These are phyloP conservation scores for Diplodia mutila DNA, from an alignment of 2,329 filamentous ascomycete genomes.

Conservation along the genomic window DNA sequence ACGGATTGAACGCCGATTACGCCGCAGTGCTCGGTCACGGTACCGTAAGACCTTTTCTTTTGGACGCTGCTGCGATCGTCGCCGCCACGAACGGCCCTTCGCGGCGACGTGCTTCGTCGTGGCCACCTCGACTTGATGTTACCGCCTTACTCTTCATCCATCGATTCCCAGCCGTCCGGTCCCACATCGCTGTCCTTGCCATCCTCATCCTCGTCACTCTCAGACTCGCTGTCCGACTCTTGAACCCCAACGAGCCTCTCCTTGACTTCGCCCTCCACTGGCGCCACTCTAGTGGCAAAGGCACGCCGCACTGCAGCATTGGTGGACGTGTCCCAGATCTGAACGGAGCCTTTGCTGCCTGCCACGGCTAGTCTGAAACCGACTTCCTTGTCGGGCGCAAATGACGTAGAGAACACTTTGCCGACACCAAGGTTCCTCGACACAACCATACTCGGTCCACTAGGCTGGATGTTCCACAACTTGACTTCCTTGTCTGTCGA, in stretches of 20 bases:
- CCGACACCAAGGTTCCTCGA: constrained; percentile 91
- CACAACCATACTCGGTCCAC: constrained; percentile 86
- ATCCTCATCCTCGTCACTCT: constrained; percentile 49
- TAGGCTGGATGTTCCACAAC: constrained; percentile 86
- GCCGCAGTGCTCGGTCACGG: constrained; percentile 1
- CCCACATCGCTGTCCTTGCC: constrained; percentile 42
- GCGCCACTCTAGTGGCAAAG: constrained; percentile 72
- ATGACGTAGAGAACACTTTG: constrained; percentile 88
- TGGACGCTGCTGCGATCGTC: neutral
- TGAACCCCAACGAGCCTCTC: constrained; percentile 79
- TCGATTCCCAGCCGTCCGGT: constrained; percentile 45
- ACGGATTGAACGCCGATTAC: constrained; percentile 14
- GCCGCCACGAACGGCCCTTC: neutral
- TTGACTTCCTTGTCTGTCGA: constrained; percentile 95
- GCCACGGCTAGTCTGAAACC: constrained; percentile 91
- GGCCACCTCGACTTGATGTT: neutral
- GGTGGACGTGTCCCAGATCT: constrained; percentile 96
- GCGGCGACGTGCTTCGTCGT: neutral
- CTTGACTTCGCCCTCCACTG: constrained; percentile 63
- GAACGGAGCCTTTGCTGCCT: constrained; percentile 88
- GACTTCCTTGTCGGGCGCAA: constrained; percentile 88
- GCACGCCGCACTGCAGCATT: constrained; percentile 83
- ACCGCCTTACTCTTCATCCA: constrained; percentile 45
- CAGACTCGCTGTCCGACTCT: constrained; percentile 66
- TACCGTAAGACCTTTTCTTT: neutral